These are phyloP conservation scores for Schizosaccharomyces octosporus DNA, from an alignment of 805 yeast species.

Conservation along the genomic window DNA sequence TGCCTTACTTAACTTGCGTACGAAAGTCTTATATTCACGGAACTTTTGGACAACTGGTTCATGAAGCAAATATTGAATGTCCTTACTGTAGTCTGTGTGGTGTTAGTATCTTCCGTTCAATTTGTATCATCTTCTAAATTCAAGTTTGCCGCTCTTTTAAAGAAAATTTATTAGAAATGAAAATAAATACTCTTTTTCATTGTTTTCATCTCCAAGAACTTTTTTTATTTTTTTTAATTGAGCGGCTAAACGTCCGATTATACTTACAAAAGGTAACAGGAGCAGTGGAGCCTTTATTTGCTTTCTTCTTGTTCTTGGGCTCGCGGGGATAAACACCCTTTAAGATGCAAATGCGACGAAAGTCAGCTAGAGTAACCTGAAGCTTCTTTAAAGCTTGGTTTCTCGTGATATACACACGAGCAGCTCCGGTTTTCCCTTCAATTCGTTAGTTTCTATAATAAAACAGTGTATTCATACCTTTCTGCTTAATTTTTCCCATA, in stretches of 20 bases:
- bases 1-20: slow-evolving; percentile 71
- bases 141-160: not conserved
- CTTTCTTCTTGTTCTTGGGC: slow-evolving; percentile 85
- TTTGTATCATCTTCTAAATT: not conserved
- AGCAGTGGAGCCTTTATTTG: slow-evolving; percentile 92
- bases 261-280: slow-evolving; percentile 53
- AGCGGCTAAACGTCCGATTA: not conserved
- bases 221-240: no score
- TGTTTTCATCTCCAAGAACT: no score
- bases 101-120: not conserved
- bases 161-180: not conserved
- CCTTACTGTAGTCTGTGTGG: slow-evolving; percentile 42
- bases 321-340: slow-evolving; percentile 95
- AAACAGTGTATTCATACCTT: slow-evolving; percentile 18
- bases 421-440: slow-evolving; percentile 40
- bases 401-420: slow-evolving; percentile 77
- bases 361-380: slow-evolving; percentile 86
- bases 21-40: slow-evolving; percentile 85
- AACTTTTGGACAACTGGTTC: slow-evolving; percentile 81
- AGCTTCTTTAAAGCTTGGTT: slow-evolving; percentile 80
- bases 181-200: no score
- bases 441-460: slow-evolving; percentile 6
- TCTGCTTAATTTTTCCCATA: slow-evolving; percentile 42
- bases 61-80: slow-evolving; percentile 80
- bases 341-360: slow-evolving; percentile 85